Evolutionary conservation across 2,329 filamentous ascomycete genomes (phyloP).

Genomic region (Neopestalotiopsis sp.): DNA sequence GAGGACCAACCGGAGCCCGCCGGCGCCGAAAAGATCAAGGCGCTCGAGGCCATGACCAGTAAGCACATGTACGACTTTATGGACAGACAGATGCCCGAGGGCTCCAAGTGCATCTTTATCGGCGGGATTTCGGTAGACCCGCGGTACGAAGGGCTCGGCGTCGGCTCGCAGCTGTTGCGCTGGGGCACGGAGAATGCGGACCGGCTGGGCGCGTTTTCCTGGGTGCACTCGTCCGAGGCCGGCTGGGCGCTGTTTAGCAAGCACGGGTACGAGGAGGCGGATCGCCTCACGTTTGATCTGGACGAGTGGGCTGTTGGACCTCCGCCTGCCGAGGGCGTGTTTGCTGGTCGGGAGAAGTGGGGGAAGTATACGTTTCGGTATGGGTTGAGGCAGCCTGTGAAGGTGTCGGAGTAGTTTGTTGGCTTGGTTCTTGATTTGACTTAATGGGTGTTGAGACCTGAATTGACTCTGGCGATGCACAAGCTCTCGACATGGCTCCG

Average conservation of each 20-base stretch:
- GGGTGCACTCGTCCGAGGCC: slow-evolving; percentile 42
- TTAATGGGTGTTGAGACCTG: too few species aligned
- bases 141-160: slow-evolving; percentile 37
- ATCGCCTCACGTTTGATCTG: slow-evolving; percentile 18
- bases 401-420: neutral
- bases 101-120: slow-evolving; percentile 40
- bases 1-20: slow-evolving; percentile 24
- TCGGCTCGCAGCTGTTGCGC: slow-evolving; percentile 39
- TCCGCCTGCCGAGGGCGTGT: neutral
- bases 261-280: slow-evolving; percentile 29
- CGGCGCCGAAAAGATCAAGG: slow-evolving; percentile 27
- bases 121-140: slow-evolving; percentile 39
- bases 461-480: neutral
- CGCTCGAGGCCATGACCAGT: slow-evolving; percentile 36
- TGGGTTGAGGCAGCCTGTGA: slow-evolving; percentile 14
- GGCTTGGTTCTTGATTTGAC: neutral
- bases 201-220: slow-evolving; percentile 34
- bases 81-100: slow-evolving; percentile 31
- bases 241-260: slow-evolving; percentile 37
- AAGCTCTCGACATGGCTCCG: too few species aligned
- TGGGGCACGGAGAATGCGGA: slow-evolving; percentile 40
- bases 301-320: slow-evolving; percentile 19
- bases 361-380: slow-evolving; percentile 15
- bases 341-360: slow-evolving; percentile 7
- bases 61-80: slow-evolving; percentile 37